Evolutionary conservation across 176 grass and related monocot species (phyloP).

Genomic region (Lolium perenne): DNA sequence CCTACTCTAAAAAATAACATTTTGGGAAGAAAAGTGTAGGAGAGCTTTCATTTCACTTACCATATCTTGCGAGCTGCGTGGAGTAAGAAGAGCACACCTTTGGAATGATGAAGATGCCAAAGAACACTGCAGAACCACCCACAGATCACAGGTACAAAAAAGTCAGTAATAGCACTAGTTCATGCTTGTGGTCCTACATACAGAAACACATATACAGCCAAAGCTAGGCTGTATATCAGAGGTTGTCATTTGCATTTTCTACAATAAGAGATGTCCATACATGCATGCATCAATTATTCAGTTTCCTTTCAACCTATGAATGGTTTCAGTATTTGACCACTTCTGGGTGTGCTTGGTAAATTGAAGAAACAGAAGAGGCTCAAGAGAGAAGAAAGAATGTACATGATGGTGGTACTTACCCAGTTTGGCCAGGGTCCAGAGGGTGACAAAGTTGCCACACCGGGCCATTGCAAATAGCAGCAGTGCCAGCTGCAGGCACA

Average conservation of each 20-base stretch:
- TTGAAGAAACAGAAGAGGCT: not conserved
- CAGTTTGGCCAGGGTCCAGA: constrained; percentile 84
- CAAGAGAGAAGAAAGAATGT: not conserved
- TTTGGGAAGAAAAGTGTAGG: not conserved
- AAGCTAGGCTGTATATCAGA: constrained; percentile 19
- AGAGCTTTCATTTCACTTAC: constrained; percentile 53
- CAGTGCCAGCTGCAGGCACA: constrained; percentile 80
- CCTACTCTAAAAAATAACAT: too few species aligned
- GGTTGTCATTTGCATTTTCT: not conserved
- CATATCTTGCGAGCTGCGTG: constrained; percentile 83
- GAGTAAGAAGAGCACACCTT: constrained; percentile 96
- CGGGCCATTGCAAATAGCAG: constrained; percentile 90
- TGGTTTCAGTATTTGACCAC: not conserved
- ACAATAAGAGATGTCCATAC: not conserved
- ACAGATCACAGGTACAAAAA: constrained; percentile 38
- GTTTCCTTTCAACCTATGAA: not conserved
- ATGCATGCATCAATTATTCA: not conserved
- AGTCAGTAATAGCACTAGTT: constrained; percentile 38
- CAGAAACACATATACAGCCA: not conserved
- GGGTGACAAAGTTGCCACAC: constrained; percentile 79
- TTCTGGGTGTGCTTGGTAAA: constrained; percentile 7
- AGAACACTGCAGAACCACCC: constrained; percentile 72
- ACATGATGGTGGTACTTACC: constrained; percentile 40
- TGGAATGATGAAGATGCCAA: constrained; percentile 91
- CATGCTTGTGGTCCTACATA: constrained; percentile 29